Evolutionary conservation across 2,329 filamentous ascomycete species (phyloP).

Genomic region (Talaromyces islandicus): DNA sequence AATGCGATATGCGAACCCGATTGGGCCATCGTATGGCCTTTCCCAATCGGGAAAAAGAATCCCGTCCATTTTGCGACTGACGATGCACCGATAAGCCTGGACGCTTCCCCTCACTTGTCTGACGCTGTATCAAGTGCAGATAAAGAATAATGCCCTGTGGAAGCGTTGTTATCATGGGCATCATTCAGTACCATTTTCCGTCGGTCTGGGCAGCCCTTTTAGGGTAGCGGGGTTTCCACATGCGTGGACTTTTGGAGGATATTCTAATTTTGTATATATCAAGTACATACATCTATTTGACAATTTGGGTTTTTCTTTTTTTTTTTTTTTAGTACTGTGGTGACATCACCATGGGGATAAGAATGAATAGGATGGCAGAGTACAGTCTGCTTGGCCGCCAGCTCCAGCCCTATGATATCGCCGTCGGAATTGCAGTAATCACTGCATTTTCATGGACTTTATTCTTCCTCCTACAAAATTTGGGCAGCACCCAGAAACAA

Average conservation of each 20-base stretch:
- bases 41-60: slow-evolving; percentile 33
- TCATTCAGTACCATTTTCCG: neutral
- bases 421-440: neutral
- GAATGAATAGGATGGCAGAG: neutral
- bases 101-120: slow-evolving; percentile 2
- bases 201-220: slow-evolving; percentile 8
- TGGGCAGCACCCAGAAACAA: neutral
- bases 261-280: neutral
- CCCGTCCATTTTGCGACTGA: slow-evolving; percentile 13
- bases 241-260: neutral
- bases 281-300: neutral
- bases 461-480: neutral
- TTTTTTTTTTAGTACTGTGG: neutral
- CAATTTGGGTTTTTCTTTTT: no score
- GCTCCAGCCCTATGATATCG: neutral
- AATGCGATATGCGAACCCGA: neutral
- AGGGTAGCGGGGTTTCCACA: neutral
- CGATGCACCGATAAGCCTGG: neutral
- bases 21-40: slow-evolving; percentile 15
- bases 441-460: neutral
- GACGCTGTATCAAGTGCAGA: neutral
- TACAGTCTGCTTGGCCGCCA: neutral
- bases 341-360: neutral
- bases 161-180: neutral
- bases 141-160: neutral